phyloP scores from a whole-genome alignment of 768 basidiomycete genomes.

The Podaxis sp. region DNA sequence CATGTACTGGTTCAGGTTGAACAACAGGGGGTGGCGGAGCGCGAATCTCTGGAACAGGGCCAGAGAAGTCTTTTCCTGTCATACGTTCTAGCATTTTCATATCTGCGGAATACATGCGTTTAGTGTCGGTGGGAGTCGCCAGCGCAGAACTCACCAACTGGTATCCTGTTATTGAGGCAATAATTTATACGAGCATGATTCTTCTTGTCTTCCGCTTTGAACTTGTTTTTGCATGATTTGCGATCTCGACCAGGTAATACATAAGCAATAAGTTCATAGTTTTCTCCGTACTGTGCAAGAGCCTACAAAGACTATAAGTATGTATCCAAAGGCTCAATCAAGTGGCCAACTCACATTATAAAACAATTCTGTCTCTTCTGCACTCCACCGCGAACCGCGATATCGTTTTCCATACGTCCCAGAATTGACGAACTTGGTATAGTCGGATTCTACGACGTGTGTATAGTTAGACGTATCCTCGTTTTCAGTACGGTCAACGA shows the following conservation, averaged over 20 bases:
- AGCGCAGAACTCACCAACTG: conserved; percentile 56
- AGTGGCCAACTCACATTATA: conserved; percentile 58
- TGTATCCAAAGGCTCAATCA: not conserved
- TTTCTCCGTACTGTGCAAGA: conserved; percentile 86
- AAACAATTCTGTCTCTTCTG: conserved; percentile 87
- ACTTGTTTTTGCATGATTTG: conserved; percentile 90
- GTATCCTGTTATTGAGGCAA: conserved; percentile 69
- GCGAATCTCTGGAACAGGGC: conserved; percentile 68
- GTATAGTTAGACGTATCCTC: conserved; percentile 68
- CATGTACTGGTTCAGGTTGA: conserved; percentile 13
- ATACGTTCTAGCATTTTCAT: conserved; percentile 69
- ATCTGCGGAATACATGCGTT: conserved; percentile 36
- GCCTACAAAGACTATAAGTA: conserved; percentile 46
- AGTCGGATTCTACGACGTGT: conserved; percentile 78
- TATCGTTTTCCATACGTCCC: conserved; percentile 76
- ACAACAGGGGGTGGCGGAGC: conserved; percentile 29
- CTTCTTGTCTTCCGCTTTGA: conserved; percentile 84
- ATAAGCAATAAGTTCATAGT: conserved; percentile 88
- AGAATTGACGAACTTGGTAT: conserved; percentile 82
- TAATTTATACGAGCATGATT: conserved; percentile 72
- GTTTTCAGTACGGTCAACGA: conserved; percentile 70
- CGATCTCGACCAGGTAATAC: conserved; percentile 82
- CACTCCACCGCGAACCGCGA: conserved; percentile 82
- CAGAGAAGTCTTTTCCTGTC: conserved; percentile 85
- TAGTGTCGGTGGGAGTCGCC: not conserved